phyloP scores from a whole-genome alignment of 352 stramenopile genomes.

The Globisporangium splendens region DNA sequence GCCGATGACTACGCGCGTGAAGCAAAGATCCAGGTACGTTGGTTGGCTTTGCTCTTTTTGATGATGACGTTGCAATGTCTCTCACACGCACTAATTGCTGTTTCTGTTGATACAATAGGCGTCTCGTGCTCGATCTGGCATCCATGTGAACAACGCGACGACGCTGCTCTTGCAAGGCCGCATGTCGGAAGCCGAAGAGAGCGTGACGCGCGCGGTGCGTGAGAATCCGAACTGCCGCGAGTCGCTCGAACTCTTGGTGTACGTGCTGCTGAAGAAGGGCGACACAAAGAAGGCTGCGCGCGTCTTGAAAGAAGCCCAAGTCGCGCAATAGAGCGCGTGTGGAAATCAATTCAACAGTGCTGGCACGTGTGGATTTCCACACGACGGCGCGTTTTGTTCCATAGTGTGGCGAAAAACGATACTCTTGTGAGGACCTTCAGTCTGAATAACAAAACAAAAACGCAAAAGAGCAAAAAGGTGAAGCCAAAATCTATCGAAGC shows the following conservation, averaged over 20 bases:
- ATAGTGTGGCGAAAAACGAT: conserved; percentile 1
- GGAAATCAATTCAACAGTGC: neutral
- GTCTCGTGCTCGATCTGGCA: conserved; percentile 61
- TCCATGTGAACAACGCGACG: conserved; percentile 86
- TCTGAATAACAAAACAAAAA: neutral
- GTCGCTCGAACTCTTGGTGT: conserved; percentile 84
- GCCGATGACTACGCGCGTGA: conserved; percentile 79
- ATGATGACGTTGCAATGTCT: too few relatives aligned
- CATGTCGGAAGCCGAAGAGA: conserved; percentile 75
- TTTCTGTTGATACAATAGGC: conserved; percentile 23
- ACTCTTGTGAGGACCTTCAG: neutral
- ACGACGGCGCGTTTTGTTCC: conserved; percentile 1
- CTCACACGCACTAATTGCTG: neutral
- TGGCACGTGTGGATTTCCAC: neutral
- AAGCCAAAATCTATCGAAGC: neutral
- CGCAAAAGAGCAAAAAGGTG: too few relatives aligned
- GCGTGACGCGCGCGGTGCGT: conserved; percentile 76
- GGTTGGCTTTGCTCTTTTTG: too few relatives aligned
- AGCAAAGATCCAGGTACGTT: conserved; percentile 61
- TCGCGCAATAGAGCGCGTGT: conserved; percentile 37
- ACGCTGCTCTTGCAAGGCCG: conserved; percentile 72
- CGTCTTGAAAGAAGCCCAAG: conserved; percentile 83
- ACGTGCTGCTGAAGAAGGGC: conserved; percentile 86
- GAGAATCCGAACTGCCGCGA: conserved; percentile 80
- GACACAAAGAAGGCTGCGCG: conserved; percentile 86